Evolutionary conservation across 1,284 basidiomycete species (phyloP).

Genomic region (Pascua sp.): DNA sequence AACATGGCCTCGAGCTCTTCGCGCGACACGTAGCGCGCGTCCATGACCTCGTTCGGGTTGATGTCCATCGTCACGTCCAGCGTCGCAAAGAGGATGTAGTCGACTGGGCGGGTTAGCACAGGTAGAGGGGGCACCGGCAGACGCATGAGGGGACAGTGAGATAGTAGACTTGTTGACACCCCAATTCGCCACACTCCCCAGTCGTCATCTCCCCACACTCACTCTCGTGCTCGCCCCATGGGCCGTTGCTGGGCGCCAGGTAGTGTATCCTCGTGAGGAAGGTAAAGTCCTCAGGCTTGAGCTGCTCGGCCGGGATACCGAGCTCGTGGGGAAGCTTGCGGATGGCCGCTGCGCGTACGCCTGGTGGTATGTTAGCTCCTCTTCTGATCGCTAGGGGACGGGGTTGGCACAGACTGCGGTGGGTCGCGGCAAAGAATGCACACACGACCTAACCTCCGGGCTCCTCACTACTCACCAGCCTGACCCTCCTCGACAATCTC

Average conservation of each 20-base stretch:
- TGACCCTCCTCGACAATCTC: constrained; percentile 78
- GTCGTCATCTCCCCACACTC: constrained; percentile 37
- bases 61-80: constrained; percentile 78
- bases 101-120: constrained; percentile 59
- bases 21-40: constrained; percentile 86
- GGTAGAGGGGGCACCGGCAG: not conserved
- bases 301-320: constrained; percentile 69
- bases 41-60: constrained; percentile 89
- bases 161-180: not conserved
- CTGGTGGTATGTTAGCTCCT: constrained; percentile 24
- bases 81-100: constrained; percentile 96
- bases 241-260: constrained; percentile 83
- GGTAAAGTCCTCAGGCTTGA: constrained; percentile 81
- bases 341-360: constrained; percentile 80
- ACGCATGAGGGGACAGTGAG: not conserved
- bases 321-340: constrained; percentile 96
- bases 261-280: constrained; percentile 98
- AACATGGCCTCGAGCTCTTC: constrained; percentile 89
- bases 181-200: not conserved
- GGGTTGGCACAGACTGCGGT: not conserved
- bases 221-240: constrained; percentile 99
- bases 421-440: too few relatives aligned
- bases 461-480: constrained; percentile 50
- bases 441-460: constrained; percentile 7
- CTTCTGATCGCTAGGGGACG: not conserved